Base-by-base conservation (phyloP, 345 rosid species). In the Eucalyptus cloeziana region DNA sequence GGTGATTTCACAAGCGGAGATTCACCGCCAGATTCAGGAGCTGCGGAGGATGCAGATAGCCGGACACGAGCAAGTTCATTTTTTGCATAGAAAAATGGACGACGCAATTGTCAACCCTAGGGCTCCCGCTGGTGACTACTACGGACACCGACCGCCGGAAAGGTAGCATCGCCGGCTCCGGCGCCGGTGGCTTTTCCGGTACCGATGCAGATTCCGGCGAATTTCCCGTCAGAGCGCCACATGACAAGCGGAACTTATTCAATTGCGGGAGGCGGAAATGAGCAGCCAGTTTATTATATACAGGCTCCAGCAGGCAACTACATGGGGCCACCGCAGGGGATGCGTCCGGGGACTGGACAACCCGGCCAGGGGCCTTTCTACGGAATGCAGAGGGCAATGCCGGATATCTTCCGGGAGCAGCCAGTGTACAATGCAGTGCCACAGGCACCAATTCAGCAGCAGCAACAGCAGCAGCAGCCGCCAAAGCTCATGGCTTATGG, bases 241-340 rank as follows among this genome's bases (percentile, higher is more conserved):
- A 30, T 93, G 92, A 50, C 91, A 1, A 16, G 90, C 7, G 88
- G 88, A 47, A 91, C 88, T 90, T 92, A 91, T 7, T 45, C 89
- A 25, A 69, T 90, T 4, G 49, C 60, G 2, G 69, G 91, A 10
- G 33, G 89, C 6, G 91, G 90, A 90, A 88, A 67, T 44, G 94
- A 94, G 88, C 95, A 91, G 71, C 93, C 93, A 2, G 87, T 93
- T 51, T 95, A 94, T 90, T 87, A 91, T 64, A 54, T 95, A 33
- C 93, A 91, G 49, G 60, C 92, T 13, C 52, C 92, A 12, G 85
- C 89, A 4, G 91, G 92, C 4, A 33, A 90, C 69, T 93, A 94
- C 89, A 90, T 89, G 45, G 79, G 83, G 27, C 27, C 92, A 45
- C 90, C 91, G 24, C 89, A 89, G 25, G 17, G 91, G 40, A 17